Percentiles rank a stretch among this genome's conserved stretches.
phyloP scores from a whole-genome alignment of 768 basidiomycete species.

The Sutorius australiensis region DNA sequence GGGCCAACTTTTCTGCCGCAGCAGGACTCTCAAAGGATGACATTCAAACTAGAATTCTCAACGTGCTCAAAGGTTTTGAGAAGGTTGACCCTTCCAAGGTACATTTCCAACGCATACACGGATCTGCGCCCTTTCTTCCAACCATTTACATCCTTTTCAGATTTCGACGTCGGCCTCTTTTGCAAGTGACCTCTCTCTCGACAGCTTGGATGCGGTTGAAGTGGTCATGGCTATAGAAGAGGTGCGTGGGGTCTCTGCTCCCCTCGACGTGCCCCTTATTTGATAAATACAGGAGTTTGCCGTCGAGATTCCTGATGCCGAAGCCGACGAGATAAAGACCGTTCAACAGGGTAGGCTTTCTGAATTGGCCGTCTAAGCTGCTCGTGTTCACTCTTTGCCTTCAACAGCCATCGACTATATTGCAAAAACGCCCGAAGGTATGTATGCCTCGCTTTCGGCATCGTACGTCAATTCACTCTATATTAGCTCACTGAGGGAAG shows the following conservation, averaged over 20 bases:
- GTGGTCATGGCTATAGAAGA: conserved; percentile 99
- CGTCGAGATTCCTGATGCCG: conserved; percentile 96
- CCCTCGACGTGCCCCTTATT: conserved; percentile 1
- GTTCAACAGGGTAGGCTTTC: conserved; percentile 78
- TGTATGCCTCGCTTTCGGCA: conserved; percentile 16
- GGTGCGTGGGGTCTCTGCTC: conserved; percentile 35
- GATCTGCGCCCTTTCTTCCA: conserved; percentile 14
- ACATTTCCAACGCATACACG: not conserved
- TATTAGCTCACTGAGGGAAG: conserved; percentile 44
- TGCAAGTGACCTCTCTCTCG: conserved; percentile 59
- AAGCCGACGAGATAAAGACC: conserved; percentile 92
- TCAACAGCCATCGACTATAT: conserved; percentile 88
- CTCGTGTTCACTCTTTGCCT: conserved; percentile 9
- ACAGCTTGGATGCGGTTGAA: conserved; percentile 96
- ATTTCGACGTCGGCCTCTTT: conserved; percentile 53
- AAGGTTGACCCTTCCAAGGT: conserved; percentile 31
- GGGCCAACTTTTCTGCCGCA: conserved; percentile 30
- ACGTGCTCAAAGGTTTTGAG: conserved; percentile 31
- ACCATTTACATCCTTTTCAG: conserved; percentile 41
- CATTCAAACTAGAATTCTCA: conserved; percentile 25
- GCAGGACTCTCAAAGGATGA: conserved; percentile 21
- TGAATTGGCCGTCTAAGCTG: not conserved
- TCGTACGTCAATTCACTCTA: conserved; percentile 11
- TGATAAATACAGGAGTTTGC: conserved; percentile 70
- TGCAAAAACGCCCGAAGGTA: conserved; percentile 87